Evolutionary conservation across 108 stramenopile species (phyloP), one percentile per base, ranked within the genome.

Genomic region (Cyclotella cryptica): DNA sequence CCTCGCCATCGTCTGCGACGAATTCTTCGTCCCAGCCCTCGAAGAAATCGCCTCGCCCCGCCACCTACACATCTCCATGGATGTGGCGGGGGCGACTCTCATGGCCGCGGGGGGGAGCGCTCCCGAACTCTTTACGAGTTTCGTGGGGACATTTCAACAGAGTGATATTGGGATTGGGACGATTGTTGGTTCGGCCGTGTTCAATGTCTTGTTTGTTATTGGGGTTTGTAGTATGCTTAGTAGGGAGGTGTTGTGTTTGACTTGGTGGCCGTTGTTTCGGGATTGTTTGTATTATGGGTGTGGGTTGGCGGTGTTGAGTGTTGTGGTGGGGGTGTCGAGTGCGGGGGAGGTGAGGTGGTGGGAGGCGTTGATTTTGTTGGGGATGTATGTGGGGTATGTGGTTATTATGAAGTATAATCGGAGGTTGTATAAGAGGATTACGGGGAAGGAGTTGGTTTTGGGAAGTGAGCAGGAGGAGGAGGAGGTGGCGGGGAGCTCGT

Each of bases 131-230:
- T 89, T 91, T 52, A 92, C 92, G 11, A 74, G 81, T n/a, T 77
- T 94, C 67, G 88, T 96, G 55, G 91, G 90, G 46, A 90, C 91
- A 30, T 93, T 93, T 75, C 57, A 78, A 47, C 75, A 88, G 71
- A 83, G 81, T 30, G 88, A 87, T 46, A 84, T 93, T 47, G 95
- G 95, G 19, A 90, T 96, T 69, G 95, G 95, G 45, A 96, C 95
- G 30, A 96, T 96, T 72, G 90, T 96, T 11, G 95, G 95, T 18
- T 86, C 85, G 4, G 95, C 92, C 19, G 89, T 91, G 54, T 96
- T 96, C 78, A 96, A 96, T 77, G 89, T 93, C 13, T 77, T 96
- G 14, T 91, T 96, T 69, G 92, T 96, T 53, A 92, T 93, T 71
- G 95, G 79, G 55, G 85, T 82, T 77, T 92, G 92, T 69, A 84